Conservation (phyloP, 83 land plant species). For the Diphasiastrum complanatum region DNA sequence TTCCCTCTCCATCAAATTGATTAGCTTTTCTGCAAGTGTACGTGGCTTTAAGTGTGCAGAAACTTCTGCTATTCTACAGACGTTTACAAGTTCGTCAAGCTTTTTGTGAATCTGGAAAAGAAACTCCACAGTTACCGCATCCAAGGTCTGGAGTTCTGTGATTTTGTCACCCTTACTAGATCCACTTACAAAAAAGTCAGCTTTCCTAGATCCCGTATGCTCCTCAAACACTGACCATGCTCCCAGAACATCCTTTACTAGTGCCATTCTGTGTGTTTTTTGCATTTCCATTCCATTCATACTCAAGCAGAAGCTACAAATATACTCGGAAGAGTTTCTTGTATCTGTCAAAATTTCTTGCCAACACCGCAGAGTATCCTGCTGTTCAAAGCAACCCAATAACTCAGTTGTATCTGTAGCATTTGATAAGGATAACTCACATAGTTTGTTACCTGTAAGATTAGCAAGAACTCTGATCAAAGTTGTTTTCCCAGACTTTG, state of each 20-base stretch:
- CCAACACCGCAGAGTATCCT: conserved; percentile 56
- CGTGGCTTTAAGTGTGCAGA: conserved; percentile 31
- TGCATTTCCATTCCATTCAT: conserved; percentile 12
- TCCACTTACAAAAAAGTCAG: conserved; percentile 14
- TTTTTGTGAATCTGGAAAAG: conserved; percentile 17
- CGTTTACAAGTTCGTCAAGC: conserved; percentile 6
- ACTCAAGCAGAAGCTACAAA: conserved; percentile 40
- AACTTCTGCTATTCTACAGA: conserved; percentile 33
- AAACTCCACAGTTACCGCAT: conserved; percentile 21
- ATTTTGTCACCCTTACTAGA: too few species aligned
- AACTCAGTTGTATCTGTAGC: conserved; percentile 91
- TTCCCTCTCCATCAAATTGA: conserved; percentile 25
- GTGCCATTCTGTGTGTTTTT: conserved; percentile 8
- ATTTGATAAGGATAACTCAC: conserved; percentile 69
- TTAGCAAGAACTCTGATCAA: conserved; percentile 66
- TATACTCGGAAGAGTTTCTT: conserved; percentile 42
- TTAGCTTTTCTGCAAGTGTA: conserved; percentile 34
- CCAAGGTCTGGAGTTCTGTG: too few species aligned
- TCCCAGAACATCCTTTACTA: conserved; percentile 29
- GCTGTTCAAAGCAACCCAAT: conserved; percentile 98
- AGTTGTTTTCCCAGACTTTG: conserved; percentile 88
- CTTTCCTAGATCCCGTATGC: too few species aligned
- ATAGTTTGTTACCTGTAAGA: conserved; percentile 67
- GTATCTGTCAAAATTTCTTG: conserved; percentile 37
- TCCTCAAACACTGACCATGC: conserved; percentile 49